A percentile compares a stretch with the other conserved stretches of the same genome.
These are phyloP conservation scores for Westerdykella sp. DNA, from an alignment of 2,329 filamentous ascomycete genomes.

Conservation along the genomic window DNA sequence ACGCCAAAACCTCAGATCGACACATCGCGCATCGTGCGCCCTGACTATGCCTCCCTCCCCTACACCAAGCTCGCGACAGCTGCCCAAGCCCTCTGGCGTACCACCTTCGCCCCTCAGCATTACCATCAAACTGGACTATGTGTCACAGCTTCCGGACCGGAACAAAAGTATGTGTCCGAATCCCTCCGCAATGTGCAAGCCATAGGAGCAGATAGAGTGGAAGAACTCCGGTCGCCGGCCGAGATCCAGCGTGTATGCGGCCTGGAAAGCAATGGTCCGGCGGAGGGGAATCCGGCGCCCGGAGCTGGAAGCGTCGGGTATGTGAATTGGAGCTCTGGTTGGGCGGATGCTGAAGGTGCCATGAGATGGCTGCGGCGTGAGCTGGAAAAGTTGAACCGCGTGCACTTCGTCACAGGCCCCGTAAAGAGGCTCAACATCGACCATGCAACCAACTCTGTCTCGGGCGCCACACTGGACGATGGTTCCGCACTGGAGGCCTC, in stretches of 20 bases:
- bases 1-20: slow-evolving; percentile 40
- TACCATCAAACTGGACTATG: slow-evolving; percentile 67
- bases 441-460: slow-evolving; percentile 35
- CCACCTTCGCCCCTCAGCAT: slow-evolving; percentile 56
- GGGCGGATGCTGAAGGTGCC: slow-evolving; percentile 68
- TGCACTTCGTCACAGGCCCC: slow-evolving; percentile 48
- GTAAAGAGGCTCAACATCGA: slow-evolving; percentile 40
- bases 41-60: slow-evolving; percentile 74
- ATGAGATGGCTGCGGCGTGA: slow-evolving; percentile 59
- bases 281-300: slow-evolving; percentile 8
- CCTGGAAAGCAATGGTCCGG: slow-evolving; percentile 21
- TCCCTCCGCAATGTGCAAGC: slow-evolving; percentile 32
- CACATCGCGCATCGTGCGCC: slow-evolving; percentile 55
- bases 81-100: slow-evolving; percentile 65
- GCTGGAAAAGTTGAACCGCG: slow-evolving; percentile 50
- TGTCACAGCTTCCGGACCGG: slow-evolving; percentile 52
- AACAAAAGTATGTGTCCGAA: slow-evolving; percentile 37
- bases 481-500: slow-evolving; percentile 55
- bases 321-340: slow-evolving; percentile 67
- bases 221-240: slow-evolving; percentile 33
- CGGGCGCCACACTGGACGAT: slow-evolving; percentile 54
- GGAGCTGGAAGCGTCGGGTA: slow-evolving; percentile 59
- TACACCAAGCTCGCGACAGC: slow-evolving; percentile 69
- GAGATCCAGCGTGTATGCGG: slow-evolving; percentile 39
- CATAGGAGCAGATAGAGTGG: slow-evolving; percentile 35